Percentiles rank a stretch among this genome's conserved stretches.
Conservation (phyloP, 163 green algal genomes). For the Scenedesmus sp. region DNA sequence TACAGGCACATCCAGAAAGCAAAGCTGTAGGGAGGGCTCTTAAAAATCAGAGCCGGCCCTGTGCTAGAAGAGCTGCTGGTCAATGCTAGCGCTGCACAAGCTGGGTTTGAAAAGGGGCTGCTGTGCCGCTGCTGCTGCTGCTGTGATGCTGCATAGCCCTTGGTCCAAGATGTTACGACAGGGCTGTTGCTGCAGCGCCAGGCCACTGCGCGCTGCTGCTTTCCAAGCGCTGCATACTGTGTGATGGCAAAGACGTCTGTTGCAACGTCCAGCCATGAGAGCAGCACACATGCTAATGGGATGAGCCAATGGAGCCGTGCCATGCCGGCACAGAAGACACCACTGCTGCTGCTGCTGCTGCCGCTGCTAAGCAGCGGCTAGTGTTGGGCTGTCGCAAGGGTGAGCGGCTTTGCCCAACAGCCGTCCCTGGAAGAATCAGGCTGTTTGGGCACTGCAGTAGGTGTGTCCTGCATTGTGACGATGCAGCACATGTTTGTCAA, state of each 20-base stretch:
- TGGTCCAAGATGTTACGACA: background rate
- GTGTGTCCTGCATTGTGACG: background rate
- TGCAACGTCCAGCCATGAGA: background rate
- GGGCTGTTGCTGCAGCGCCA: background rate
- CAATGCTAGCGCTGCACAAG: background rate
- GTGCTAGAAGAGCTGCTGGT: background rate
- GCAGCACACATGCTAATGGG: background rate
- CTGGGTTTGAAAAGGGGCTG: background rate
- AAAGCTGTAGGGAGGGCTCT: background rate
- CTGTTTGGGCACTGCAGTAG: background rate
- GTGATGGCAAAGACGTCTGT: background rate
- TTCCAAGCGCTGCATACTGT: background rate
- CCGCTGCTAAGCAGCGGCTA: constrained; percentile 7
- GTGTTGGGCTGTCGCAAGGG: background rate
- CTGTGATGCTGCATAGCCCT: background rate
- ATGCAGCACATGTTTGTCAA: background rate
- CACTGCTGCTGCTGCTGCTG: background rate
- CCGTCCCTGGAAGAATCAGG: background rate
- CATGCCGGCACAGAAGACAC: background rate
- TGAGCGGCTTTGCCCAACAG: background rate
- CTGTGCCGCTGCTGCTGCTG: background rate
- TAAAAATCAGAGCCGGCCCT: background rate
- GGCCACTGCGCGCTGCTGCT: background rate
- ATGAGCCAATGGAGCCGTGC: background rate
- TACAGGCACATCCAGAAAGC: constrained; percentile 1